Base-by-base conservation (phyloP, 345 rosid genomes). In the Eucalyptus marginata region DNA sequence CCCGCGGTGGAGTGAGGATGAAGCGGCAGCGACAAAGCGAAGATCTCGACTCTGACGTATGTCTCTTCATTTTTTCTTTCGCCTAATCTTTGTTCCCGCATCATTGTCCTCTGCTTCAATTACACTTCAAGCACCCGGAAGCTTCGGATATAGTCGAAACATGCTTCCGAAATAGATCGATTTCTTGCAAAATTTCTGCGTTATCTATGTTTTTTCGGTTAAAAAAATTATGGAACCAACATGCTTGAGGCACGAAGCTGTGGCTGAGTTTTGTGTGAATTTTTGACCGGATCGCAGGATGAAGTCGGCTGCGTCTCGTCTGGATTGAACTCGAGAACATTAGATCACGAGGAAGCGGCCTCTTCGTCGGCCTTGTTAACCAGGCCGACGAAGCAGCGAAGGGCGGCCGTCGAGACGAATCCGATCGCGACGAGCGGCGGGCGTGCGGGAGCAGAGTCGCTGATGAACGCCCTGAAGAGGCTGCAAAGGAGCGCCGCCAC, bases 291-390 rank as follows among this genome's bases (percentile, higher is more conserved):
- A 91, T 88, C 90, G 93, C 92, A 95, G 97, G 95, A 94, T 84
- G 95, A 94, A 76, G 91, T 92, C 51, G 96, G 93, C 76, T 91
- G 92, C 86, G 92, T 93, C n/a, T 94, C 95, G 33, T 92, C 89
- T 83, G 93, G 90, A 3, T 15, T 83, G 16, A 91, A 84, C 33
- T 83, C 68, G 17, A 43, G 88, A 5, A 89, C 88, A 33, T 20
- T 84, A 76, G 17, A 87, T 17, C 84, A 29, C 14, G 56, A 87
- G 7, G 93, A 66, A 36, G 96, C 91, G 62, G 88, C 92, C 16
- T 86, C 87, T 50, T 90, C 90, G 0, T 85, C 79, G 81, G 71
- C 80, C 17, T 88, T 91, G 68, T 81, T 22, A 22, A 52, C 25
- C 58, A 87, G 92, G 84, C 92, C 93, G 17, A 66, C 90, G 91